These are phyloP conservation scores for Neobulgaria alba DNA, from an alignment of 2,329 filamentous ascomycete species.

Conservation along the genomic window DNA sequence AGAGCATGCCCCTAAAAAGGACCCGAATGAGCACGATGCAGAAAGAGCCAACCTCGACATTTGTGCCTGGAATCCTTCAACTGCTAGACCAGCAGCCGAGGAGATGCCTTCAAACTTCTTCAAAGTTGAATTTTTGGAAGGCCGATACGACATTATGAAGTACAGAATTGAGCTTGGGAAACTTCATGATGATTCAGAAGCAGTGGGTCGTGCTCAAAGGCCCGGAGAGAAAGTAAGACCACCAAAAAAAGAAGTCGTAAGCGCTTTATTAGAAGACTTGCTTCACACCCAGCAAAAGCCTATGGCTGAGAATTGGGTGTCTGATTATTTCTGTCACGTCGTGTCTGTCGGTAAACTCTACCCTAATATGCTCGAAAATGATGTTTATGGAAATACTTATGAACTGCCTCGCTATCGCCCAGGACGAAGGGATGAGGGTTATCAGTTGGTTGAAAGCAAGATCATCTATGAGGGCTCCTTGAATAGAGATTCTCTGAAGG, in stretches of 20 bases:
- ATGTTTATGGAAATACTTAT: neutral
- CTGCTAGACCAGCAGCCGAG: neutral
- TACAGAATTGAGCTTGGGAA: neutral
- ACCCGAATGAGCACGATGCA: too few species aligned
- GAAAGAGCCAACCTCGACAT: too few species aligned
- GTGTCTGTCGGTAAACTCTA: slow-evolving; percentile 6
- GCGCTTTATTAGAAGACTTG: neutral
- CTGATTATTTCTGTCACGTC: slow-evolving; percentile 4
- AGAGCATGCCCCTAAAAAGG: too few species aligned
- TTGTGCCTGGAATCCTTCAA: too few species aligned
- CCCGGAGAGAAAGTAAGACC: too few species aligned
- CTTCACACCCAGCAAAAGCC: neutral
- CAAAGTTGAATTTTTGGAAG: neutral
- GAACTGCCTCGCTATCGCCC: neutral
- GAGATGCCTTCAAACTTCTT: slow-evolving; percentile 26
- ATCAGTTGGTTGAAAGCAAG: neutral
- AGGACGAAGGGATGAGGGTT: neutral
- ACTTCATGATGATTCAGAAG: too few species aligned
- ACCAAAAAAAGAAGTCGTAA: neutral
- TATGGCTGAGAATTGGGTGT: neutral
- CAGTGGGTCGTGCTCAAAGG: too few species aligned
- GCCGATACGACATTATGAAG: neutral
- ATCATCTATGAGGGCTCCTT: neutral
- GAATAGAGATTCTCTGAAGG: neutral
- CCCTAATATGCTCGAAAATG: neutral